Evolutionary conservation across 202 grass and related monocot species (phyloP).

Genomic region (Zizania palustris): DNA sequence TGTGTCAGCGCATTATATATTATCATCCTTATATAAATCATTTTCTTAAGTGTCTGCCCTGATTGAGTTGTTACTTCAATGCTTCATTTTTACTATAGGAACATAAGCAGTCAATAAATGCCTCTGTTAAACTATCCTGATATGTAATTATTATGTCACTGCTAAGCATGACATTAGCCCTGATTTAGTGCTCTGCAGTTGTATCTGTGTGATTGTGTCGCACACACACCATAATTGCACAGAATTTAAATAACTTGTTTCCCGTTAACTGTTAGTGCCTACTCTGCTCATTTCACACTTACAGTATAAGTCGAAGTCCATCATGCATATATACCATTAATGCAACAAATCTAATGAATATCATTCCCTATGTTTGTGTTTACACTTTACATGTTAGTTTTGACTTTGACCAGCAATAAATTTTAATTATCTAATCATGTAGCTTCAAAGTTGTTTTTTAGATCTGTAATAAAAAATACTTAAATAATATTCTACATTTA

Average conservation of each 20-base stretch:
- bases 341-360: background rate
- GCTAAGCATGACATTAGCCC: conserved; percentile 1
- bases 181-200: conserved; percentile 15
- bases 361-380: background rate
- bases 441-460: background rate
- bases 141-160: background rate
- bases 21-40: background rate
- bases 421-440: background rate
- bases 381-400: background rate
- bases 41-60: conserved; percentile 27
- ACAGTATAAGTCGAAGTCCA: background rate
- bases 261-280: background rate
- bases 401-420: background rate
- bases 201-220: background rate
- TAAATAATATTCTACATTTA: background rate
- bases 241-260: conserved; percentile 19
- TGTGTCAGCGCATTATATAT: conserved; percentile 12
- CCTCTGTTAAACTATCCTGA: conserved; percentile 22
- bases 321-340: background rate
- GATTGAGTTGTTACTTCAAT: conserved; percentile 4
- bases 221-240: background rate
- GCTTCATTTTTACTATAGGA: background rate
- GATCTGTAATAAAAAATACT: background rate
- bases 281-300: background rate
- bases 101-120: conserved; percentile 16